Evolutionary conservation across 108 stramenopile genomes (phyloP).

Genomic region (Nannochloropsis oceanica): DNA sequence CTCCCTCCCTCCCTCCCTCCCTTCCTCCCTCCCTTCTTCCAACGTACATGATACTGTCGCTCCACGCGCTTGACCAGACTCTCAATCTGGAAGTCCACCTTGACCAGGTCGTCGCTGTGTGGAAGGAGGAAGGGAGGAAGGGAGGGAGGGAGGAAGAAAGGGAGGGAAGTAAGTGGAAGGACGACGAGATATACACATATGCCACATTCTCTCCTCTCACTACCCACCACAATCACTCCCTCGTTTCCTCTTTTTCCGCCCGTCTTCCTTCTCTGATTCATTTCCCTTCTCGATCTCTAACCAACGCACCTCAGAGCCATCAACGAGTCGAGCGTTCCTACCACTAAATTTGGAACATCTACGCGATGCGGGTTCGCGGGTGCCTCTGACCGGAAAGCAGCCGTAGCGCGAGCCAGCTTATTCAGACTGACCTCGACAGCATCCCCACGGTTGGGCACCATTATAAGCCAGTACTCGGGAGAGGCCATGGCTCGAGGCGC

Average conservation of each 20-base stretch:
- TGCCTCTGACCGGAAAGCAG: not conserved
- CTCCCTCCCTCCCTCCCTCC: not conserved
- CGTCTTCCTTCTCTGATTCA: not conserved
- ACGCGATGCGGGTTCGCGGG: not conserved
- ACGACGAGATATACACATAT: not conserved
- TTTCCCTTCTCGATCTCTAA: not conserved
- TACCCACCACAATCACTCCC: not conserved
- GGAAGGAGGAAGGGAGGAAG: not conserved
- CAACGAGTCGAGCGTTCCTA: not conserved
- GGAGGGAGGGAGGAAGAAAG: not conserved
- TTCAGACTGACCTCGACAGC: not conserved
- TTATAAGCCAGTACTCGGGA: not conserved
- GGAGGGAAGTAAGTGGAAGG: not conserved
- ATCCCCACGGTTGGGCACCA: not conserved
- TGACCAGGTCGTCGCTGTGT: not conserved
- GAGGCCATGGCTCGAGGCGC: not conserved
- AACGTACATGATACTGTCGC: not conserved
- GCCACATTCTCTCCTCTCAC: too few relatives aligned
- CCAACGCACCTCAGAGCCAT: not conserved
- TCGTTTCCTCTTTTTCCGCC: not conserved
- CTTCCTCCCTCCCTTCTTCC: not conserved
- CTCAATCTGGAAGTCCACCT: not conserved
- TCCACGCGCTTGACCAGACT: not conserved
- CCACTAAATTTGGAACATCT: not conserved
- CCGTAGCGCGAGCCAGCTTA: not conserved